A percentile compares a stretch with the other conserved stretches of the same genome.
phyloP scores from a whole-genome alignment of 176 grass and related monocot genomes.

The Microstegium vimineum region DNA sequence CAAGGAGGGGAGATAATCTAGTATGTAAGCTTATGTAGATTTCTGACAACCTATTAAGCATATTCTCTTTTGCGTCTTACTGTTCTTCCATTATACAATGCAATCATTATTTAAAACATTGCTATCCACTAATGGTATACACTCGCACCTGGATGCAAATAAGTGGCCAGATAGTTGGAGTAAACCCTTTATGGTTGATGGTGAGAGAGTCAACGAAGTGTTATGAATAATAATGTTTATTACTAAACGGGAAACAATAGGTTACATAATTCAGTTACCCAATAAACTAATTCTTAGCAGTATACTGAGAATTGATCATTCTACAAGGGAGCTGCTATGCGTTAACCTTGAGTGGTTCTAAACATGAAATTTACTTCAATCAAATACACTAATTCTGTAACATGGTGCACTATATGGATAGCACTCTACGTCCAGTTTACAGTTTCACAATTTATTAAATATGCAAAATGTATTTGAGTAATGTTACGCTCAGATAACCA shows the following conservation, averaged over 20 bases:
- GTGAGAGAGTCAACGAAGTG: background rate
- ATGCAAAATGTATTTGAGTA: background rate
- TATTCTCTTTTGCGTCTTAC: background rate
- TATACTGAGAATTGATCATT: background rate
- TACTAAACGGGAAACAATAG: background rate
- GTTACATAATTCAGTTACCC: background rate
- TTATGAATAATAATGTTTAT: background rate
- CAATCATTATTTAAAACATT: background rate
- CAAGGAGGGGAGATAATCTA: background rate
- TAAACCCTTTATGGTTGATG: background rate
- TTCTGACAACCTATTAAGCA: background rate
- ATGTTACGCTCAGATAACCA: background rate
- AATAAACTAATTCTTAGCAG: conserved; percentile 1
- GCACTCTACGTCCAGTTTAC: background rate
- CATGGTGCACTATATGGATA: background rate
- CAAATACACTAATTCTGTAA: background rate
- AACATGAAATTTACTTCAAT: background rate
- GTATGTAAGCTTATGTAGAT: background rate
- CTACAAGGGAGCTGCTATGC: background rate
- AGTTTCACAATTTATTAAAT: background rate
- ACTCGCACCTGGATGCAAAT: background rate
- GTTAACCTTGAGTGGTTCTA: background rate
- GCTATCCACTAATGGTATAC: background rate
- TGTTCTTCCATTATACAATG: background rate
- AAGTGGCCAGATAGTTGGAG: background rate